Conservation (phyloP, 2,329 filamentous ascomycete species). For the Aspergillus udagawae region DNA sequence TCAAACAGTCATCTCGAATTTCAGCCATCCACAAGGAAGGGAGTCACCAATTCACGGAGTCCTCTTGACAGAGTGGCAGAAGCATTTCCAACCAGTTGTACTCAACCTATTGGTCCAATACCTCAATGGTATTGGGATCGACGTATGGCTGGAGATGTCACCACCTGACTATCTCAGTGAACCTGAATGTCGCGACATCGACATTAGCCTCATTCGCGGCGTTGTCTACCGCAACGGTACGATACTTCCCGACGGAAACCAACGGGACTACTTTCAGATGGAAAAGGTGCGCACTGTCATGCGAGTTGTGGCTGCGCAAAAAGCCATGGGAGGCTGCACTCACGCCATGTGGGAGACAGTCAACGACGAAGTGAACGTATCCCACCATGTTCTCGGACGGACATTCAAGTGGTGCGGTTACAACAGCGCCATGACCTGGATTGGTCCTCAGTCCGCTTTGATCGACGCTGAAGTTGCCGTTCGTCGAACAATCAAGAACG, state of each 20-base stretch:
- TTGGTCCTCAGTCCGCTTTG: slow-evolving; percentile 27
- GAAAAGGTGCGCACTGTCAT: slow-evolving; percentile 20
- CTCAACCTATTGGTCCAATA: slow-evolving; percentile 27
- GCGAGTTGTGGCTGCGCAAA: slow-evolving; percentile 13
- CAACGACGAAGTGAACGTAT: slow-evolving; percentile 25
- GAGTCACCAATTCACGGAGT: slow-evolving; percentile 28
- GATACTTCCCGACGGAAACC: slow-evolving; percentile 27
- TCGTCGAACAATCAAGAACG: slow-evolving; percentile 9
- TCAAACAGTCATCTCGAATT: background rate
- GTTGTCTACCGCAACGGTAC: slow-evolving; percentile 29
- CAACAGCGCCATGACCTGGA: slow-evolving; percentile 35
- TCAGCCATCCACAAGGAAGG: slow-evolving; percentile 1
- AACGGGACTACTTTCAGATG: slow-evolving; percentile 35
- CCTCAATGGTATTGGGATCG: slow-evolving; percentile 28
- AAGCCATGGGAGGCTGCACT: slow-evolving; percentile 12
- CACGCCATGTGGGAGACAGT: slow-evolving; percentile 32
- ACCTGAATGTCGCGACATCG: slow-evolving; percentile 16
- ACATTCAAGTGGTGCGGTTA: slow-evolving; percentile 37
- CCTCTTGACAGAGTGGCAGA: slow-evolving; percentile 32
- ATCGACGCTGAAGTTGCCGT: slow-evolving; percentile 21
- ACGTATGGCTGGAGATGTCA: slow-evolving; percentile 34
- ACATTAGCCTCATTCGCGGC: slow-evolving; percentile 24
- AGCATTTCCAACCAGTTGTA: slow-evolving; percentile 21
- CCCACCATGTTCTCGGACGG: slow-evolving; percentile 32
- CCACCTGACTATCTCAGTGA: slow-evolving; percentile 28